Conservation (phyloP, 2,329 filamentous ascomycete genomes). For the Verticillium dahliae region DNA sequence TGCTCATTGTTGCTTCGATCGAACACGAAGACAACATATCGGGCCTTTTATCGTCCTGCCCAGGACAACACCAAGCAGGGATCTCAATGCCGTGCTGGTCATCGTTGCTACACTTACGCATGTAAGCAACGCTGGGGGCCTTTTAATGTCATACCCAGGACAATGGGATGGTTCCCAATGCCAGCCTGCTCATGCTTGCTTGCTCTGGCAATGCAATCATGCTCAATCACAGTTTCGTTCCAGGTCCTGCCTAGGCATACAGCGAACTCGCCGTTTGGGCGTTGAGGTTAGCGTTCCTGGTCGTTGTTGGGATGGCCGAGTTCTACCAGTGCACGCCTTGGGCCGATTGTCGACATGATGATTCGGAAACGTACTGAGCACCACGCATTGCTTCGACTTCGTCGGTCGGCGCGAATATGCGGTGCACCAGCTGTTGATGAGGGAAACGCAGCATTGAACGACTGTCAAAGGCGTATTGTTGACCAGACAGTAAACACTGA, state of each 20-base stretch:
- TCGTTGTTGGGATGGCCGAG: background rate
- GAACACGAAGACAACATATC: background rate
- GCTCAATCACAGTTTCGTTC: too few species aligned
- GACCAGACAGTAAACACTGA: background rate
- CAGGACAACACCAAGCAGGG: constrained; percentile 18
- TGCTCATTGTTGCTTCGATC: constrained; percentile 5
- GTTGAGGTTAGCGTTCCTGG: background rate
- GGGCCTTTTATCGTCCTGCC: constrained; percentile 29
- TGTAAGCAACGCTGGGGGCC: constrained; percentile 12
- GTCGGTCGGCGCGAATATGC: background rate
- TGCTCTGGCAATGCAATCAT: too few species aligned
- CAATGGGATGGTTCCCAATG: constrained; percentile 2
- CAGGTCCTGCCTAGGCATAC: too few species aligned
- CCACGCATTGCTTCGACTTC: background rate
- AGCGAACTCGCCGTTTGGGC: background rate
- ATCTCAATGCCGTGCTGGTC: background rate
- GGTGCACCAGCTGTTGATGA: background rate
- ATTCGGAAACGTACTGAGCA: too few species aligned
- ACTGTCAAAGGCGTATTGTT: background rate
- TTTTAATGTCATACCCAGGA: constrained; percentile 29
- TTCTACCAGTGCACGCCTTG: too few species aligned
- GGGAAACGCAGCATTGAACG: background rate
- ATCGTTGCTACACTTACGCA: background rate
- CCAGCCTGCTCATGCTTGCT: too few species aligned
- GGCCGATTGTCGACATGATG: too few species aligned